Evolutionary conservation across 805 yeast species (phyloP), one percentile per base, ranked within the genome.

Genomic region (Zygoascus tannicola): DNA sequence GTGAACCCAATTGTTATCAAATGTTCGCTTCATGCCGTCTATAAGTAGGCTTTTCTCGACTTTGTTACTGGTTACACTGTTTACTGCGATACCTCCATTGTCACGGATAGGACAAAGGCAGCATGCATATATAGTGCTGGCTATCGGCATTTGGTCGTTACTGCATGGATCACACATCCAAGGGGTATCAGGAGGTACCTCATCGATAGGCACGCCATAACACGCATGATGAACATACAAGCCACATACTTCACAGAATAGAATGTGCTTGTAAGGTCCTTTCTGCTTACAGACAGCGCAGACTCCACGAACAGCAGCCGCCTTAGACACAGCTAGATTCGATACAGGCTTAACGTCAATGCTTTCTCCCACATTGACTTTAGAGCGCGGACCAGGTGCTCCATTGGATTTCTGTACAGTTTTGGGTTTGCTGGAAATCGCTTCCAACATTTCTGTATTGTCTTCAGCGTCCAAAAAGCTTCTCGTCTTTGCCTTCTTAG

Each of bases 121-220:
- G 58, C 96, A 86, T 2, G 71, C 61, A 55, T 82, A 80, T 18
- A 71, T 64, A 0, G 80, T 73, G 2, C 78, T 69, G 32, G 69
- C 66, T 2, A 71, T 50, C 0, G 92, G 90, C 48, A 75, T 74
- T 41, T 76, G 58, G 40, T 78, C 81, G 56, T 85, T 85, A 3
- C 78, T 68, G 57, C 96, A 87, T 1, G 78, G 69, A 53, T 85
- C 94, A 63, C 96, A 87, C 21, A 70, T 64, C 96, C 96, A 86
- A 44, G 71, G 72, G 26, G 33, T 40, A 3, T 38, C 44, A 15
- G 43, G 40, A 45, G 55, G 20, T 51, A 44, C 10, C 19, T 45
- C 23, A 48, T 44, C 35, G 1, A 50, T 49, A 2, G 44, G 41
- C 5, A 71, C 57, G 0, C 94, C 95, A 55, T 79, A 80, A 55